Base-by-base conservation (phyloP, 768 basidiomycete species). In the Peribolospora kevripleyi region DNA sequence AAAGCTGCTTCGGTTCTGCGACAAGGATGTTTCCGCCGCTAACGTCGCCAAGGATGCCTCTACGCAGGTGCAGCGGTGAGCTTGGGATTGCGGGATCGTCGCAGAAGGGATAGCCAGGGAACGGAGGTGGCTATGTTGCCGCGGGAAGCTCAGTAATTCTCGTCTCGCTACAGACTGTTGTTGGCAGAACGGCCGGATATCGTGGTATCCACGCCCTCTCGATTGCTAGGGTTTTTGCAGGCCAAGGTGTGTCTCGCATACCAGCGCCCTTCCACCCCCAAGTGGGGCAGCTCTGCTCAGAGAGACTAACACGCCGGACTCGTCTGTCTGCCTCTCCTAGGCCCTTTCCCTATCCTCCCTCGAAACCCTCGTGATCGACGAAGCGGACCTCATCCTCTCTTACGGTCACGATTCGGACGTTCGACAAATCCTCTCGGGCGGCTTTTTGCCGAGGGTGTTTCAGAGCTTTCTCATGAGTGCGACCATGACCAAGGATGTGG, bases 381-480 rank as follows among this genome's bases (percentile, higher is more conserved):
- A 98, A 69, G 93, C 93, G 36, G 93, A 97, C 65, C 76, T 97
- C 43, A 83, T 98, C 53, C 73, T 98, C 14, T 95, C 90, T 0
- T 98, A 97, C 65, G 93, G 93, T 3, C 86, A 97, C 60, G 69
- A 70, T 45, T 82, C 88, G 58, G 84, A 88, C 63, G 76, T 90
- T 48, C 76, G 79, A 38, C 76, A 79, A 56, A 74, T 79, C 48
- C 79, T 71, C 53, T 68, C 58, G 48, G 73, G 68, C 54, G 83
- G 77, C 50, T 67, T 52, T 46, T 75, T 82, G 40, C 86, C 81
- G 53, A 81, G 78, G 66, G 77, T 82, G 57, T 84, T 77, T 67
- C 91, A 87, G 67, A 83, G 84, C 7, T 88, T 91, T 69, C 70
- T 98, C 42, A 93, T 97, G 86, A 87, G 83, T 64, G 91, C 93